Base-by-base conservation (phyloP, 345 rosid genomes). In the Anastatica hierochuntica region DNA sequence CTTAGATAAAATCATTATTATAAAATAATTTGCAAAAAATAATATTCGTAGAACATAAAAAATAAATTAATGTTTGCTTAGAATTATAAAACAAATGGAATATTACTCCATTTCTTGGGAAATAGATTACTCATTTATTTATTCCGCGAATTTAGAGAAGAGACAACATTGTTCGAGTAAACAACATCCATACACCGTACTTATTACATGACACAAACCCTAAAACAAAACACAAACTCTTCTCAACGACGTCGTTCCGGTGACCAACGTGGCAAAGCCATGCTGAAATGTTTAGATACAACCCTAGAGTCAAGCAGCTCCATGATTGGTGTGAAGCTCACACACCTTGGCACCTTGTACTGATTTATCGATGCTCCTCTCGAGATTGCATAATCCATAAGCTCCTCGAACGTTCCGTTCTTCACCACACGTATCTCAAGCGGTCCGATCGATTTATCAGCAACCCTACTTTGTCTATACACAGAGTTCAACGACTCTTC, bases 311-410 rank as follows among this genome's bases (percentile, higher is more conserved):
- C 79, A 8, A 90, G 82, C 43, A 90, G 71, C 52, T 87, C 96
- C 77, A 82, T 44, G 36, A 31, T 31, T 2, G n/a, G n/a, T 2
- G n/a, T 31, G n/a, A 31, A 31, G 36, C 36, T 31, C 36, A 31
- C 36, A 6, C 36, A 31, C n/a, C n/a, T 31, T 10, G n/a, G n/a
- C 2, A 31, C 12, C 36, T 31, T 90, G 56, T 87, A 90, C 50
- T 90, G 96, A 17, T 87, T 90, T 52, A 90, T 82, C 4, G 96
- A 90, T 1, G 98, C 98, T 2, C 92, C 96, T 46, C 95, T 74
- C 11, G 92, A 79, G 14, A 90, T 79, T 11, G 36, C 36, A 11
- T 13, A 14, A 2, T 31, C 36, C 36, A 31, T 31, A 2, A 31
- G 36, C 36, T 90, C 95, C 57, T 90, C 96, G 48, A 90, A 90